Base-by-base conservation (phyloP, 352 stramenopile genomes). In the Pythium utonaiense region DNA sequence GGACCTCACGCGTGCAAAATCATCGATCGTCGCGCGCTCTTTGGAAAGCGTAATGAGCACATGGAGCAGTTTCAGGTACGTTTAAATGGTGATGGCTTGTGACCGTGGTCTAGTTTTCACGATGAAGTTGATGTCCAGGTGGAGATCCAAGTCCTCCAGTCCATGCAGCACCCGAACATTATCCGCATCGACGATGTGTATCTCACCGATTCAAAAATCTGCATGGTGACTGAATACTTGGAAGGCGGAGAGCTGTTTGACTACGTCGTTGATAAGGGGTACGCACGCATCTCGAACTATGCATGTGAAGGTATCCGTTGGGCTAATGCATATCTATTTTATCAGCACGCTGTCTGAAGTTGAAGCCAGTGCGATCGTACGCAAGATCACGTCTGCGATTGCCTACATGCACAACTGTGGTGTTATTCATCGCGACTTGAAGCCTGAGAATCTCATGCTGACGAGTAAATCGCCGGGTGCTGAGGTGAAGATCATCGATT, bases 401-500 rank as follows among this genome's bases (percentile, higher is more conserved):
- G 85, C 86, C 17, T 96, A 97, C 48, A 91, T 97, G 80, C 89
- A 97, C 60, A 69, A 74, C 33, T 89, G 86, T 38, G 83, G 84
- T 24, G 83, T 97, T 6, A 88, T 96, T 38, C 89, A 97, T 60
- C 83, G 89, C 19, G 89, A 97, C 65, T 56, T 97, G 10, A 97
- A 97, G 41, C 86, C 90, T 78, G 87, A 95, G 60, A 96, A 95
- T 40, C 44, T 96, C 28, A 90, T 96, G 75, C 65, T 96, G 40
- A 93, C 85, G 28, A 89, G 73, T 59, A 90, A 91, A 62, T 81
- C 80, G n/a, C 75, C 74, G 9, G 77, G 80, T 25, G 80, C 88
- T 14, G 72, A 88, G 34, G 80, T 99, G 12, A 99, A 99, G 75
- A 98, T 99, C 59, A 99, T 99, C 63, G 97, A 99, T 74, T 99